A percentile compares a stretch with the other conserved stretches of the same genome.
phyloP scores from a whole-genome alignment of 495 filamentous ascomycete species.

The Pseudotulostoma volvatum region DNA sequence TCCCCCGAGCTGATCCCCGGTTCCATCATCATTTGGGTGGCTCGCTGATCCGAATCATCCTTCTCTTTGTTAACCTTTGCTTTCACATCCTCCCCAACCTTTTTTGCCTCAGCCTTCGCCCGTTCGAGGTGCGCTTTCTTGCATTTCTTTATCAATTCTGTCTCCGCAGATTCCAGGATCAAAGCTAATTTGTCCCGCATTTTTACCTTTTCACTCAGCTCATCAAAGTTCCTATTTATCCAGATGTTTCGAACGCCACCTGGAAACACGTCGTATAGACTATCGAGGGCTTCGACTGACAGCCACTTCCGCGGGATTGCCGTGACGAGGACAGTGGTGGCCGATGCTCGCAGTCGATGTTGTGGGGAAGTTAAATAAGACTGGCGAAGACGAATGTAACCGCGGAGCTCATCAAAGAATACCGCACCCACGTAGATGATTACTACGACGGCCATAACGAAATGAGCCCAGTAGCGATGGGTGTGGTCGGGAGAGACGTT shows the following conservation, averaged over 20 bases:
- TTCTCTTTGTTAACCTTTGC: slow-evolving; percentile 34
- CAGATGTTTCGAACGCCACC: slow-evolving; percentile 93
- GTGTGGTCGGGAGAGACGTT: slow-evolving; percentile 61
- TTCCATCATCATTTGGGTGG: slow-evolving; percentile 43
- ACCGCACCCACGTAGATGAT: slow-evolving; percentile 74
- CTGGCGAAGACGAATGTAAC: slow-evolving; percentile 90
- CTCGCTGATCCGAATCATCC: slow-evolving; percentile 33
- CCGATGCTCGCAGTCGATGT: slow-evolving; percentile 86
- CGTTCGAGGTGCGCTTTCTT: slow-evolving; percentile 61
- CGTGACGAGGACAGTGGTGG: slow-evolving; percentile 85
- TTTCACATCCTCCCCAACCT: slow-evolving; percentile 33
- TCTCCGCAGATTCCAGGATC: slow-evolving; percentile 68
- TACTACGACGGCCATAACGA: slow-evolving; percentile 63
- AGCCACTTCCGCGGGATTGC: slow-evolving; percentile 84
- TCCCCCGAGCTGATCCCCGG: slow-evolving; percentile 69
- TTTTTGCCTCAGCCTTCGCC: slow-evolving; percentile 45
- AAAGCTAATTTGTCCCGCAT: slow-evolving; percentile 53
- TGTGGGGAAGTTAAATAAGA: slow-evolving; percentile 91
- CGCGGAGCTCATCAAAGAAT: slow-evolving; percentile 71
- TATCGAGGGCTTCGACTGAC: slow-evolving; percentile 57
- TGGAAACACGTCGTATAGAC: slow-evolving; percentile 91
- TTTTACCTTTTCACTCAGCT: slow-evolving; percentile 74
- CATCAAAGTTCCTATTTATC: slow-evolving; percentile 85
- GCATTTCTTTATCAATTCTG: slow-evolving; percentile 59
- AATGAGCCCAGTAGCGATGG: slow-evolving; percentile 74